Conservation (phyloP, 2,329 filamentous ascomycete genomes). For the Diplodia scrobiculata region DNA sequence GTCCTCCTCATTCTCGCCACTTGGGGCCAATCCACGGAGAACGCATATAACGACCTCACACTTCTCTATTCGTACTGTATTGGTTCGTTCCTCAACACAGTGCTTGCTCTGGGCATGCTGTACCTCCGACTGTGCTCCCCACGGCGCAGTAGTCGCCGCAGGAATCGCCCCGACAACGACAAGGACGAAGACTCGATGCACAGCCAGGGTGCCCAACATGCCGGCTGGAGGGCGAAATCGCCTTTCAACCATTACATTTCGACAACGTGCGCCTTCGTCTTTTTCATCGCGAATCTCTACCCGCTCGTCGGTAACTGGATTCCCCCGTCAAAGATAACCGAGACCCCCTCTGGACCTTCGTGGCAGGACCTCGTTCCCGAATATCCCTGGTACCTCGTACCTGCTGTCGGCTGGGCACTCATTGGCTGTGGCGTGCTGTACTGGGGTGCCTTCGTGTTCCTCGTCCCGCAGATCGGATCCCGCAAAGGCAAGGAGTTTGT, state of each 20-base stretch:
- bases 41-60: conserved; percentile 32
- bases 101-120: conserved; percentile 32
- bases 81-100: conserved; percentile 30
- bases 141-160: not conserved
- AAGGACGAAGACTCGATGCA: not conserved
- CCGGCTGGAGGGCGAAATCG: conserved; percentile 30
- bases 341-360: not conserved
- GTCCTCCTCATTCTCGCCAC: conserved; percentile 32
- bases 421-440: conserved; percentile 30
- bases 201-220: not conserved
- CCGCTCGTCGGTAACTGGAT: conserved; percentile 32
- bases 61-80: conserved; percentile 32
- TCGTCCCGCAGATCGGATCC: conserved; percentile 28
- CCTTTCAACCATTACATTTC: conserved; percentile 30
- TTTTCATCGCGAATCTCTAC: conserved; percentile 28
- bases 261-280: conserved; percentile 29
- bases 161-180: not conserved
- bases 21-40: conserved; percentile 26
- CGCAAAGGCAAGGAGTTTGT: conserved; percentile 31
- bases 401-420: conserved; percentile 23
- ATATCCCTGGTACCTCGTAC: conserved; percentile 31
- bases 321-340: conserved; percentile 26
- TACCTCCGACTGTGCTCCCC: conserved; percentile 29
- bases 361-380: conserved; percentile 2
- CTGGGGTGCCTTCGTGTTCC: conserved; percentile 29